Base-by-base conservation (phyloP, 495 filamentous ascomycete species). In the Annulohypoxylon bovei region DNA sequence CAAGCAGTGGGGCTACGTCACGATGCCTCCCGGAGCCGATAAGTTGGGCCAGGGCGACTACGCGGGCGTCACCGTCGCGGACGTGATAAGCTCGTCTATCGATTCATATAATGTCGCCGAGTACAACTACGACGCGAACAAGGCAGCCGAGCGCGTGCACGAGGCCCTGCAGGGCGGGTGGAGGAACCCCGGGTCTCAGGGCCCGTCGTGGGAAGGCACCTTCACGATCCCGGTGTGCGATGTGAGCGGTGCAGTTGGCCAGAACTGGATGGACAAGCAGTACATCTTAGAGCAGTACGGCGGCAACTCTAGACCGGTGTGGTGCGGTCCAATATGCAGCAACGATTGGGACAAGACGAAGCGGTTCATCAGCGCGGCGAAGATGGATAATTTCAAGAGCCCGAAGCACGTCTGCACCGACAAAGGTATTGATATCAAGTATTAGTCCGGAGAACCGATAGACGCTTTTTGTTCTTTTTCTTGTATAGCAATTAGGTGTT, bases 71-170 rank as follows among this genome's bases (percentile, higher is more conserved):
- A 49, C 20, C 14, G 32, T 65, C 7, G 3, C 40, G 5, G 53
- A 65, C 30, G 62, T 65, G 5, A 65, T 65, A 7, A 65, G 39
- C 32, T 65, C 62, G 52, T 65, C 52, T 20, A 1, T 65, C 12
- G 62, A 65, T 25, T 65, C 62, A 30, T 65, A 65, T 23, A 65
- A 65, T 22, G 52, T 65, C 1, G 62, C 52, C 11, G 62, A 57
- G 53, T 65, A 65, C 42, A 56, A 47, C n/a, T 57, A 57, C 37
- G 62, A 56, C 37, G 52, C 62, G 16, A 56, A 42, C 27, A 56
- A 56, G 50, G 62, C 62, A 6, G 1, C 22, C 0, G 50, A 56
- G 11, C 49, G 62, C 14, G 62, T 65, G n/a, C 37, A 65, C 9
- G 35, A 55, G 2, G 62, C 62, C 4, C 39, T 65, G 12, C 16